phyloP scores from a whole-genome alignment of 2,329 filamentous ascomycete genomes.

The Venturia carpophila region DNA sequence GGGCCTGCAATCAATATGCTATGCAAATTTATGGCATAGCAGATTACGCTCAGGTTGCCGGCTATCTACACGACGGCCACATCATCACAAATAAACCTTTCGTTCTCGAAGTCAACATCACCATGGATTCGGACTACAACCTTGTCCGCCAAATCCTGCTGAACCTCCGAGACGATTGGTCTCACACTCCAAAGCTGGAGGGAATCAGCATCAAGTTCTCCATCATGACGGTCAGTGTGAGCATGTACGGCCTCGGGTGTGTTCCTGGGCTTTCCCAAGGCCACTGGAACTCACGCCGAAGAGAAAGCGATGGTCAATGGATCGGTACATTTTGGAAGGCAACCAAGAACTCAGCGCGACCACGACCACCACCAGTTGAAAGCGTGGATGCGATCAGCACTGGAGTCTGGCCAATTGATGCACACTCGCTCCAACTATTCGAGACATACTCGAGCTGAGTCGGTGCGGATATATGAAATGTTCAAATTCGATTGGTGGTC shows the following conservation, averaged over 20 bases:
- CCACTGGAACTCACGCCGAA: not conserved
- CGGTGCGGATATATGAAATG: too few species aligned
- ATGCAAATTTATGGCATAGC: not conserved
- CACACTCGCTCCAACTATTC: not conserved
- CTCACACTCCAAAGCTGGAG: not conserved
- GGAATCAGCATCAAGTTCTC: not conserved
- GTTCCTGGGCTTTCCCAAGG: not conserved
- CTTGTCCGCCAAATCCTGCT: not conserved
- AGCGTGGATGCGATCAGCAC: not conserved
- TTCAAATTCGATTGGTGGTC: too few species aligned
- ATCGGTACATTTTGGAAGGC: not conserved
- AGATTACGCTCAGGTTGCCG: not conserved
- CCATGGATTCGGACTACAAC: not conserved
- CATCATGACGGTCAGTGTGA: too few species aligned
- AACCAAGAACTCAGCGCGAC: not conserved
- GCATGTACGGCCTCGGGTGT: too few species aligned
- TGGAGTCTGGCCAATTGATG: not conserved
- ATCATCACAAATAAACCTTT: not conserved
- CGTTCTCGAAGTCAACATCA: not conserved
- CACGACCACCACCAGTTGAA: not conserved
- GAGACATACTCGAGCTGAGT: too few species aligned
- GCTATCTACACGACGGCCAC: not conserved
- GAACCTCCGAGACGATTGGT: not conserved
- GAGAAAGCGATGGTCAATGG: too few species aligned
- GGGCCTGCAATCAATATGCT: not conserved